Base-by-base conservation (phyloP, 2,329 filamentous ascomycete species). In the Xylariaceae sp. region DNA sequence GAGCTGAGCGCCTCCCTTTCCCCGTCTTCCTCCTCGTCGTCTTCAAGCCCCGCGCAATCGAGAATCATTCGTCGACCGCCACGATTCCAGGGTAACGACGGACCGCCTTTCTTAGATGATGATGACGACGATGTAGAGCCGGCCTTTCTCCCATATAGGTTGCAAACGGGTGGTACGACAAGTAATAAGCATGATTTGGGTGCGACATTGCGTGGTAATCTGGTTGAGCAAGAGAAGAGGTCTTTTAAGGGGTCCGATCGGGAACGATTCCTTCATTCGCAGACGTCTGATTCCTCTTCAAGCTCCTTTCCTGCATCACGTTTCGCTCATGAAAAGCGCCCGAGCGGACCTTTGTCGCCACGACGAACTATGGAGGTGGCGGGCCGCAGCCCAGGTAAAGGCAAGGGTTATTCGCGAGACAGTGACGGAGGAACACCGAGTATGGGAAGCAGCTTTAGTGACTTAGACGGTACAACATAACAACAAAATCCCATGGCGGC, bases 361-460 rank as follows among this genome's bases (percentile, higher is more conserved):
- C 80, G 81, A 18, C 80, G 85, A 23, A 81, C 81, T 11, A 78
- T 81, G 5, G 86, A 88, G 67, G 68, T 87, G 53, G 77, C 81
- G 2, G 80, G 79, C 30, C 75, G 82, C 50, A 84, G 81, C 66
- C 81, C 84, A 1, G 73, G 75, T 7, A 81, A 80, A 61, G 77
- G 75, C 34, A 80, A 80, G 66, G 78, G 76, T 0, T 73, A 77
- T 51, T 82, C 81, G 1, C 78, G 80, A 10, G 85, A 88, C 10
- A 90, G 87, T 68, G 88, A 91, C 63, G 87, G 87, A 30, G 23
- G 23, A 11, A 88, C 86, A 11, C 88, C 87, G 1, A 91, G 88
- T 67, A 91, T 92, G 85, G 88, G 89, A 1, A 93, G 89, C 72
- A 92, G 89, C 67, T 94, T 91, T 68, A 93, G 89, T 73, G 90